A percentile compares a stretch with the other conserved stretches of the same genome.
Evolutionary conservation across 305 asterid species (phyloP).

Genomic region (Lippia alba): DNA sequence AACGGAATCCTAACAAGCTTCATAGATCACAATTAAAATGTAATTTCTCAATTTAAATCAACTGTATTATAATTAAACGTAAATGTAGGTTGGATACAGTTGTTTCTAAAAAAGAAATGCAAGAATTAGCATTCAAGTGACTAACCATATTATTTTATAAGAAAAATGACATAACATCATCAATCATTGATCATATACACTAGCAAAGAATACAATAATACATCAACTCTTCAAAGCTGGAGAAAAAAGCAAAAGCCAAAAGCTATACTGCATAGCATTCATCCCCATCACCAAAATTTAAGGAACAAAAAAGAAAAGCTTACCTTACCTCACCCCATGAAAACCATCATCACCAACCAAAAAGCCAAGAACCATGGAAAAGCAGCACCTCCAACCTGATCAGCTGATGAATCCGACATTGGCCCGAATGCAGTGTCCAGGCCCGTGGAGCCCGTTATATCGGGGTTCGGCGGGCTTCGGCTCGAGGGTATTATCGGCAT

Average conservation of each 20-base stretch:
- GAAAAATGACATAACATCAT: neutral
- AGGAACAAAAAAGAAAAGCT: neutral
- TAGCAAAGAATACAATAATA: neutral
- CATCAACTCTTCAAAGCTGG: slow-evolving; percentile 5
- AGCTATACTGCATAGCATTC: neutral
- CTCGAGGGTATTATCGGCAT: slow-evolving; percentile 67
- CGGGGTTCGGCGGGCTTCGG: slow-evolving; percentile 66
- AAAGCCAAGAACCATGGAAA: slow-evolving; percentile 21
- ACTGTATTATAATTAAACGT: too few relatives aligned
- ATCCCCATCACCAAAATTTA: neutral
- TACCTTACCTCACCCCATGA: slow-evolving; percentile 27
- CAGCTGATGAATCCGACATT: slow-evolving; percentile 53
- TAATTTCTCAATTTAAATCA: too few relatives aligned
- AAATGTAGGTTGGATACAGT: too few relatives aligned
- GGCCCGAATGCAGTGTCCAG: slow-evolving; percentile 59
- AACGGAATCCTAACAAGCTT: too few relatives aligned
- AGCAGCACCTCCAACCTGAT: slow-evolving; percentile 3
- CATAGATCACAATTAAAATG: too few relatives aligned
- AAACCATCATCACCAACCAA: slow-evolving; percentile 38
- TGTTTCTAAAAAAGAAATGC: too few relatives aligned
- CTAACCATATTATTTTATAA: neutral
- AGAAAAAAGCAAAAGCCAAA: neutral
- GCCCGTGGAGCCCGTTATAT: slow-evolving; percentile 45
- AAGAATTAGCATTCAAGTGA: neutral
- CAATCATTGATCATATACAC: slow-evolving; percentile 7